phyloP scores from a whole-genome alignment of 805 yeast species.

The Wickerhamomyces subpelliculosus region DNA sequence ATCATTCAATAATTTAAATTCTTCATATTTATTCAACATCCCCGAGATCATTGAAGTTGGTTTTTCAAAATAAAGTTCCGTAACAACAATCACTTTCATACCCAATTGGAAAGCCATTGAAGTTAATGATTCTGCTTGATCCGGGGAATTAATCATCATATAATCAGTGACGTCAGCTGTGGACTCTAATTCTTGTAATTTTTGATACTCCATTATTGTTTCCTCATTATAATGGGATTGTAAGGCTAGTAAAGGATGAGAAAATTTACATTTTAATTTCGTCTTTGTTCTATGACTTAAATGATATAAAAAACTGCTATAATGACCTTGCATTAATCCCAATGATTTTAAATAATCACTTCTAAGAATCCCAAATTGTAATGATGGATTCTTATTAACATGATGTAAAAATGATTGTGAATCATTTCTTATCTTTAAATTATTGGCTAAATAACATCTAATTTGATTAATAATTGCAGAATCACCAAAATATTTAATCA shows the following conservation, averaged over 20 bases:
- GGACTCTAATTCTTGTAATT: slow-evolving; percentile 1
- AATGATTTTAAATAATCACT: neutral
- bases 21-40: slow-evolving; percentile 6
- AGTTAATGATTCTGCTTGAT: slow-evolving; percentile 15
- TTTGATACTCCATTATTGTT: slow-evolving; percentile 7
- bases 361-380: neutral
- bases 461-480: neutral
- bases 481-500: slow-evolving; percentile 5
- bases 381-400: neutral
- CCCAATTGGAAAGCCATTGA: slow-evolving; percentile 13
- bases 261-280: too few species aligned
- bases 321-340: neutral
- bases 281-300: neutral
- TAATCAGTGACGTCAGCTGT: slow-evolving; percentile 3
- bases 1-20: too few species aligned
- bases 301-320: neutral
- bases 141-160: slow-evolving; percentile 15
- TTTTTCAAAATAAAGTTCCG: slow-evolving; percentile 7
- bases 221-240: too few species aligned
- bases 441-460: neutral
- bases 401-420: too few species aligned
- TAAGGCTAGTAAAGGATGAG: too few species aligned
- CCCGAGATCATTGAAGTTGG: slow-evolving; percentile 15
- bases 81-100: slow-evolving; percentile 12
- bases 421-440: neutral